Evolutionary conservation across 1,284 basidiomycete genomes (phyloP), one percentile per base, ranked within the genome.

Genomic region (Ustilago sp.): DNA sequence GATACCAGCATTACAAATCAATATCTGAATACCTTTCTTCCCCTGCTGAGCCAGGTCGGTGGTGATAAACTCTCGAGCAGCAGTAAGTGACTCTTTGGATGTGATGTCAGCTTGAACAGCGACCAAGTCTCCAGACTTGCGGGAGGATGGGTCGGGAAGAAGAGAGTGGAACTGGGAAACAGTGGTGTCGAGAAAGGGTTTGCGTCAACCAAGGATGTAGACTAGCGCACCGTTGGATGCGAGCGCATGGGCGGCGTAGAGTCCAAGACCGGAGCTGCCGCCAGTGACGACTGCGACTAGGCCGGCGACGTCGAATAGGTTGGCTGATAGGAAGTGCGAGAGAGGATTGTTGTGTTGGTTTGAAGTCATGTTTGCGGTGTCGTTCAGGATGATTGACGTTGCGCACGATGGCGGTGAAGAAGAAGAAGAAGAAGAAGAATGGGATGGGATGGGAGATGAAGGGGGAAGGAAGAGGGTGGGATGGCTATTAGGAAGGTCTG

Each of bases 161-260:
- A 61, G 43, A 2, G 60, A 2, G 45, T 57, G 35, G 38, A 74
- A 71, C 8, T 45, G 11, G 1, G 58, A 45, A 0, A 70, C 74
- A 19, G 67, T 73, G 3, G 48, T 19, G 35, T 64, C 66, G 32
- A 80, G 69, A 0, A 59, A 50, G 0, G 69, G 15, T 13, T 57
- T n/a, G 4, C 76, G 63, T 11, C 78, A 68, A 4, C 76, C 78
- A 35, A 78, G 35, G 32, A 80, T 80, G 57, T 78, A 80, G 4
- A 80, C 79, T 6, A 71, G 56, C 0, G 75, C 75, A 1, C 79
- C 79, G 55, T 80, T 76, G n/a, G 63, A 45, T 0, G 79, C 79
- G 7, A 78, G 63, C 2, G 72, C 73, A 9, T 77, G 73, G 1
- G 79, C 79, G 2, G 75, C 73, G 52, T 75, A 78, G 8, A 75